A percentile compares a stretch with the other conserved stretches of the same genome.
These are phyloP conservation scores for Biscogniauxia marginata DNA, from an alignment of 2,329 filamentous ascomycete genomes.

Conservation along the genomic window DNA sequence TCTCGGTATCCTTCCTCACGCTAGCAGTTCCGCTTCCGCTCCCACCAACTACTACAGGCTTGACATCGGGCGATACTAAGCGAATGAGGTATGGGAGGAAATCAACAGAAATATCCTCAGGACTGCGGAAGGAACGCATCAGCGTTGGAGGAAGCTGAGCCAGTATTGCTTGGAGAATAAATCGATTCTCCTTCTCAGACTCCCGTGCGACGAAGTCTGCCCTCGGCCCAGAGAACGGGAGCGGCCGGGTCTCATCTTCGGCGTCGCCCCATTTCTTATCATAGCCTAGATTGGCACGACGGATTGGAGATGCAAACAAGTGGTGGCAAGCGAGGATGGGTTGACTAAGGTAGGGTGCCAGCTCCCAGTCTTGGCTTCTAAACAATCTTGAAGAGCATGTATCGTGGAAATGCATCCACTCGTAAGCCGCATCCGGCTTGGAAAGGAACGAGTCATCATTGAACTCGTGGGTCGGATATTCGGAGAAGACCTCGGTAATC, in stretches of 20 bases:
- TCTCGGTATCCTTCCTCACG: slow-evolving; percentile 84
- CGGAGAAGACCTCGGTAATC: slow-evolving; percentile 77
- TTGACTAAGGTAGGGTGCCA: slow-evolving; percentile 82
- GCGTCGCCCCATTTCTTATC: slow-evolving; percentile 46
- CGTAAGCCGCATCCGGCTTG: slow-evolving; percentile 77
- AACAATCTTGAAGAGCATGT: slow-evolving; percentile 75
- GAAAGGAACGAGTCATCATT: slow-evolving; percentile 90
- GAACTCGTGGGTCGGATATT: slow-evolving; percentile 83
- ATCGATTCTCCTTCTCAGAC: slow-evolving; percentile 73
- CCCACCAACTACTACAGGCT: slow-evolving; percentile 81
- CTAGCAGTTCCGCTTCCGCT: slow-evolving; percentile 71
- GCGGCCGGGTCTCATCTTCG: slow-evolving; percentile 50
- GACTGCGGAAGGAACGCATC: slow-evolving; percentile 73
- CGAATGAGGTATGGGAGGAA: slow-evolving; percentile 81
- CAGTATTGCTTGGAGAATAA: slow-evolving; percentile 72
- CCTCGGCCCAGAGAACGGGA: slow-evolving; percentile 78
- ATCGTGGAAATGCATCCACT: slow-evolving; percentile 96
- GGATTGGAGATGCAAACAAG: slow-evolving; percentile 75
- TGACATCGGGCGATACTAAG: slow-evolving; percentile 85
- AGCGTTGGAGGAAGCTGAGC: slow-evolving; percentile 69
- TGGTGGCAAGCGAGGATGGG: slow-evolving; percentile 87
- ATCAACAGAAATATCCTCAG: slow-evolving; percentile 74
- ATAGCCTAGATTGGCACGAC: slow-evolving; percentile 42
- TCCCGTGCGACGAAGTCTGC: slow-evolving; percentile 83
- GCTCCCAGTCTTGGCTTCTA: slow-evolving; percentile 87